phyloP scores from a whole-genome alignment of 169 alveolate species.

The Plasmodium blacklocki region DNA sequence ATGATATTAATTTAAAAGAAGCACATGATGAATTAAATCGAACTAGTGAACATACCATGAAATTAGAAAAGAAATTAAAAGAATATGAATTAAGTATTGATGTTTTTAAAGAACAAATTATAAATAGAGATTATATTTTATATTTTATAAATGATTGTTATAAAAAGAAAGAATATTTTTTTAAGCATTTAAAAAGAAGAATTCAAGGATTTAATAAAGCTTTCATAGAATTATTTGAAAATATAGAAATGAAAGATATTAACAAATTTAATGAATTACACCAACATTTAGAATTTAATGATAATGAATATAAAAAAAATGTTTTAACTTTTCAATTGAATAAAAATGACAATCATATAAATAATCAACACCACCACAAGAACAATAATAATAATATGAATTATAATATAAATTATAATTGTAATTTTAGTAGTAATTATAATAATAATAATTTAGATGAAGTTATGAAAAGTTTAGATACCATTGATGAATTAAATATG shows the following conservation, averaged over 20 bases:
- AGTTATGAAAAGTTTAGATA: slow-evolving; percentile 38
- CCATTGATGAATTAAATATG: slow-evolving; percentile 32
- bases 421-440: too few relatives aligned
- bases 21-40: slow-evolving; percentile 72
- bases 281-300: slow-evolving; percentile 61
- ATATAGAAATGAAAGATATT: slow-evolving; percentile 60
- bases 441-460: slow-evolving; percentile 15
- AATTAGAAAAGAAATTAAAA: slow-evolving; percentile 19
- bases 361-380: background rate
- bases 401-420: too few relatives aligned
- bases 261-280: slow-evolving; percentile 59
- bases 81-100: slow-evolving; percentile 23
- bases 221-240: slow-evolving; percentile 74
- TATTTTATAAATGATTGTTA: slow-evolving; percentile 42
- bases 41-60: slow-evolving; percentile 22
- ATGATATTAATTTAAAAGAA: slow-evolving; percentile 68
- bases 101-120: slow-evolving; percentile 39
- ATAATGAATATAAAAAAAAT: slow-evolving; percentile 50
- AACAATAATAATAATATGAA: too few relatives aligned
- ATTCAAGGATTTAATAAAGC: slow-evolving; percentile 64
- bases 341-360: slow-evolving; percentile 11
- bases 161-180: slow-evolving; percentile 72
- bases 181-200: slow-evolving; percentile 37
- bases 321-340: slow-evolving; percentile 29
- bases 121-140: slow-evolving; percentile 70